A percentile compares a stretch with the other conserved stretches of the same genome.
phyloP scores from a whole-genome alignment of 768 basidiomycete species.

The Suillus alpinus region DNA sequence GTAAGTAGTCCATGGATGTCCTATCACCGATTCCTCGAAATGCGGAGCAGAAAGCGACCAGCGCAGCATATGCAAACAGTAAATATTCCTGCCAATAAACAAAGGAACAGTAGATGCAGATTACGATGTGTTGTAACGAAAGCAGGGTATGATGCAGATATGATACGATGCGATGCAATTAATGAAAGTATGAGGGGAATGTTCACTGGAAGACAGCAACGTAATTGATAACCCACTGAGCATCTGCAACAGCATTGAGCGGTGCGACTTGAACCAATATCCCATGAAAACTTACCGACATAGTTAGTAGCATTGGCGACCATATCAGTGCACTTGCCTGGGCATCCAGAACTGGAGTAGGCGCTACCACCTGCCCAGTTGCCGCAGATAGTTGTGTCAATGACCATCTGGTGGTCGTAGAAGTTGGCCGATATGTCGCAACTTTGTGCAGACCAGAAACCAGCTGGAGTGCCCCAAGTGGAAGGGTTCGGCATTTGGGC shows the following conservation, averaged over 20 bases:
- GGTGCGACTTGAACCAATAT: not conserved
- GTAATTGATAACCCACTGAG: constrained; percentile 57
- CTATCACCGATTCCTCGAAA: not conserved
- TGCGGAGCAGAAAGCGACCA: constrained; percentile 10
- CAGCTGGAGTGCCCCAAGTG: constrained; percentile 52
- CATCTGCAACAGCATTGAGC: constrained; percentile 32
- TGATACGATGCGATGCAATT: not conserved
- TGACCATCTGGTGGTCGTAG: constrained; percentile 47
- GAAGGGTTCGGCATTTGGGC: constrained; percentile 43
- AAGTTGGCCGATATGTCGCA: constrained; percentile 54
- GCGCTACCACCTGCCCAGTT: constrained; percentile 24
- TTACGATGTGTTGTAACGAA: constrained; percentile 1
- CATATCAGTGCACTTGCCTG: constrained; percentile 43
- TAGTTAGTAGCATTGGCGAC: constrained; percentile 61
- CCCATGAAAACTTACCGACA: constrained; percentile 32
- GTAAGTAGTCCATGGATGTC: not conserved
- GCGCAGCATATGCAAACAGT: constrained; percentile 1
- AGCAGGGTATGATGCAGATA: not conserved
- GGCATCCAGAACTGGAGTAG: constrained; percentile 31
- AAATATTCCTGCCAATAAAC: not conserved
- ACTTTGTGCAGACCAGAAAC: constrained; percentile 45
- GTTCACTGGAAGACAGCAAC: constrained; percentile 48
- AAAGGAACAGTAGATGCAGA: not conserved
- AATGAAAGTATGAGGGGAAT: not conserved
- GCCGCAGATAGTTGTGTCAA: constrained; percentile 35